Percentiles rank a stretch among this genome's conserved stretches.
These are phyloP conservation scores for Neonectria sp. DNA, from an alignment of 2,329 filamentous ascomycete species.

Conservation along the genomic window DNA sequence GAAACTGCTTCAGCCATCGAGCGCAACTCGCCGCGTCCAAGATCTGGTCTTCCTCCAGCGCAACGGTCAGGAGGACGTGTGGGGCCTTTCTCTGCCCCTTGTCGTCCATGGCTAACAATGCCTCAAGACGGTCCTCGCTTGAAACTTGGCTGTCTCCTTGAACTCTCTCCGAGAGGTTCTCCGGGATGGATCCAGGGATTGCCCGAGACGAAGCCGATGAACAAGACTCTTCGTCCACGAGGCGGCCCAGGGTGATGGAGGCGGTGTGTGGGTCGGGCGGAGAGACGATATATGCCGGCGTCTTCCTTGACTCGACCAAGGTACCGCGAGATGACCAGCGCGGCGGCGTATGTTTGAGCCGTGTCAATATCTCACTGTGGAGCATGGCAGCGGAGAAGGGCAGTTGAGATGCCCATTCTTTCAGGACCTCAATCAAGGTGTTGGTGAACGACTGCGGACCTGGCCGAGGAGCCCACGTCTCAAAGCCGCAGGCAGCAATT, in stretches of 20 bases:
- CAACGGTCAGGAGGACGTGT: constrained; percentile 46
- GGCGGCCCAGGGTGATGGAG: constrained; percentile 43
- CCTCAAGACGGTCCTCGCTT: constrained; percentile 43
- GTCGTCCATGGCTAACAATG: constrained; percentile 38
- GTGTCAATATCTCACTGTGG: constrained; percentile 46
- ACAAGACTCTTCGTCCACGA: constrained; percentile 38
- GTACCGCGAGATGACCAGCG: constrained; percentile 41
- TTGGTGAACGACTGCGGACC: constrained; percentile 46
- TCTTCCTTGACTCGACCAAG: constrained; percentile 45
- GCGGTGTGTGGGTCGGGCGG: constrained; percentile 45
- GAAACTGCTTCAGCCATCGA: constrained; percentile 49
- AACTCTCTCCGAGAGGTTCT: constrained; percentile 42
- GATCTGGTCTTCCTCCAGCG: constrained; percentile 45
- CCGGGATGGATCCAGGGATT: constrained; percentile 37
- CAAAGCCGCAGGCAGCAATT: constrained; percentile 47
- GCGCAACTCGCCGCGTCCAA: constrained; percentile 44
- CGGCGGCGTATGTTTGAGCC: constrained; percentile 46
- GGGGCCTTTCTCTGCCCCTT: constrained; percentile 43
- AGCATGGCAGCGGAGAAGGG: constrained; percentile 48
- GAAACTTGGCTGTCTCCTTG: constrained; percentile 40
- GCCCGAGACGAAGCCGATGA: constrained; percentile 41
- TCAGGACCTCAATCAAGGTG: constrained; percentile 46
- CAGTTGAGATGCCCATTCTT: constrained; percentile 45
- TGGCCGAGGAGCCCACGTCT: constrained; percentile 45
- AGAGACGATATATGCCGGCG: constrained; percentile 46